These are phyloP conservation scores for Hypomyces perniciosus DNA, from an alignment of 2,329 filamentous ascomycete genomes.

Conservation along the genomic window DNA sequence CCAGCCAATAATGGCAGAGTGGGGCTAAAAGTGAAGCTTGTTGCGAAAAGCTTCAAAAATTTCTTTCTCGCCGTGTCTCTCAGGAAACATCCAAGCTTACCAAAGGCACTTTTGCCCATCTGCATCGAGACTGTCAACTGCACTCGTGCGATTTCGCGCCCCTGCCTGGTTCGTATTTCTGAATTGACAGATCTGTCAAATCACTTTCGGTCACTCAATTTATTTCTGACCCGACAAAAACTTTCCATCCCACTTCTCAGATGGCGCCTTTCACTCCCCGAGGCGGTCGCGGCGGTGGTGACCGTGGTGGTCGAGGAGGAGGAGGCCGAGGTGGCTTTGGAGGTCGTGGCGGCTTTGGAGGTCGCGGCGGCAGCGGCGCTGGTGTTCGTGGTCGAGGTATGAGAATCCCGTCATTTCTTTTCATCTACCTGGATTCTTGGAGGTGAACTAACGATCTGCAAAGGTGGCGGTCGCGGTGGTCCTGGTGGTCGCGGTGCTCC, in stretches of 20 bases:
- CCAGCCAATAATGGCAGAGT: slow-evolving; percentile 15
- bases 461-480: slow-evolving; percentile 25
- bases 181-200: neutral
- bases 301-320: slow-evolving; percentile 30
- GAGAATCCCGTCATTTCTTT: slow-evolving; percentile 16
- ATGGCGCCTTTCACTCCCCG: slow-evolving; percentile 18
- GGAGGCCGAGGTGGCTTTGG: slow-evolving; percentile 23
- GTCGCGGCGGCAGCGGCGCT: slow-evolving; percentile 31
- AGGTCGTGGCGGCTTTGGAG: slow-evolving; percentile 19
- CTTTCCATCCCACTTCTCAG: slow-evolving; percentile 3
- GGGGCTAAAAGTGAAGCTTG: slow-evolving; percentile 16
- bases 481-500: slow-evolving; percentile 22
- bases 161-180: slow-evolving; percentile 15
- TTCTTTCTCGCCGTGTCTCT: slow-evolving; percentile 25
- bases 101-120: slow-evolving; percentile 22
- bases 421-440: neutral
- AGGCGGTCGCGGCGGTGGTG: slow-evolving; percentile 25
- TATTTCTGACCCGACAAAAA: slow-evolving; percentile 1
- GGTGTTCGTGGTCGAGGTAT: slow-evolving; percentile 33
- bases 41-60: slow-evolving; percentile 33
- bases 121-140: slow-evolving; percentile 16
- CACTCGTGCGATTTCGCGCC: slow-evolving; percentile 18
- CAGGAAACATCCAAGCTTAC: slow-evolving; percentile 13
- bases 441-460: slow-evolving; percentile 22
- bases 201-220: neutral